Base-by-base conservation (phyloP, 257 asterid genomes). In the Penstemon davidsonii region DNA sequence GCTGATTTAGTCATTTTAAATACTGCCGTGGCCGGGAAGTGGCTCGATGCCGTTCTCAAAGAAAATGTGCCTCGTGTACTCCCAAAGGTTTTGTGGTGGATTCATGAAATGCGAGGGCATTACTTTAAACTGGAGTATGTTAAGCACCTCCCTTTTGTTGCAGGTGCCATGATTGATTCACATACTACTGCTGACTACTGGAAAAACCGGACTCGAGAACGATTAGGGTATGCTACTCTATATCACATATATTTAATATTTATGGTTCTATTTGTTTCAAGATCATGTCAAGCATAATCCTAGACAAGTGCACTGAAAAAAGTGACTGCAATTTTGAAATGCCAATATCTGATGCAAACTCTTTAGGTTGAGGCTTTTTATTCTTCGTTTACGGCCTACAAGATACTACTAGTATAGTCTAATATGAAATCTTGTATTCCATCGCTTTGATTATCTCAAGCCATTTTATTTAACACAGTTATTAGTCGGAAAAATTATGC, bases 51-150 rank as follows among this genome's bases (percentile, higher is more conserved):
- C 70, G 97, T 90, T 84, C 87, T 90, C 55, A 87, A 88, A 70
- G 97, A 84, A 67, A 78, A 81, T 72, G 87, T 86, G 74, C 77
- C 83, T 52, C 88, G 75, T 64, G 94, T 93, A 33, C 94, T 90
- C 77, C 95, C 97, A 72, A 93, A 93, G 92, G 87, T 93, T 76
- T 90, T 93, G 82, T 93, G 98, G 98, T 93, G 98, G 97, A 93
- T 93, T 76, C 98, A 93, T 85, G 98, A 93, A 84, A 93, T 93
- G 98, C 84, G 98, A 64, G 98, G 97, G 80, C 97, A 93, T 84
- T 93, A 93, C 85, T 93, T 92, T 82, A 93, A 83, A 73, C 85
- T 86, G 92, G 95, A 90, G 81, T 90, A 85, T 81, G 97, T 93
- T 55, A 93, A 85, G 92, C 98, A 88, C 87, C 97, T 93, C 81